Evolutionary conservation across 495 filamentous ascomycete genomes (phyloP), one percentile per base, ranked within the genome.

Genomic region (Neurospora sublineolata): DNA sequence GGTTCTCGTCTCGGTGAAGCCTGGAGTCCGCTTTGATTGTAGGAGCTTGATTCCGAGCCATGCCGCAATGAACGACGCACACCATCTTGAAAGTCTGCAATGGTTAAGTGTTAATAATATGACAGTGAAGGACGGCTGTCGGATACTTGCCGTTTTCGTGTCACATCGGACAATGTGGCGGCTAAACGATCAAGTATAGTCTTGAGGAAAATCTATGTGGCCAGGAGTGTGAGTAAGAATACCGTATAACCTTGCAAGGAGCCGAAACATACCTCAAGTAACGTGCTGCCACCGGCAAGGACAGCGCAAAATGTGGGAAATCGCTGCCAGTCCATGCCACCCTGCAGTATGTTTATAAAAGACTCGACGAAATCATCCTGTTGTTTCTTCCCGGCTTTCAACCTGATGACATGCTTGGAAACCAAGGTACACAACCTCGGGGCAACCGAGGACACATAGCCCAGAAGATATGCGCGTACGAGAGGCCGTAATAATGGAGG

Each of bases 281-380:
- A 74, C 18, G 91, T 92, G 72, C 90, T 92, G 37, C 92, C 91
- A 41, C 92, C 93, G 64, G 94, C 86, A 20, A 95, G 80, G 18
- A 84, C 80, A 12, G 87, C 94, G 80, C 94, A 97, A 77, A 93
- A 95, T 7, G 92, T 88, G 38, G 94, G 92, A 76, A 97, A 95
- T 44, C 90, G 82, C 74, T 88, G 84, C 72, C 80, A 77, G 72
- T 85, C 84, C 39, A 87, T 75, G 40, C 84, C 85, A 27, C 80
- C 79, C 30, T 76, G 73, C 41, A 87, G 69, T 75, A 87, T 83
- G 69, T 80, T 79, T 70, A 75, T 70, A 58, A 85, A 72, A 37
- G 84, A 82, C 42, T 71, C 77, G 18, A 80, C 58, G 70, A 86
- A 85, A 68, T 79, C 78, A 39, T 82, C 75, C 40, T 68, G 71